Evolutionary conservation across 176 grass and related monocot species (phyloP), one percentile per base, ranked within the genome.

Genomic region (Rhynchospora breviuscula): DNA sequence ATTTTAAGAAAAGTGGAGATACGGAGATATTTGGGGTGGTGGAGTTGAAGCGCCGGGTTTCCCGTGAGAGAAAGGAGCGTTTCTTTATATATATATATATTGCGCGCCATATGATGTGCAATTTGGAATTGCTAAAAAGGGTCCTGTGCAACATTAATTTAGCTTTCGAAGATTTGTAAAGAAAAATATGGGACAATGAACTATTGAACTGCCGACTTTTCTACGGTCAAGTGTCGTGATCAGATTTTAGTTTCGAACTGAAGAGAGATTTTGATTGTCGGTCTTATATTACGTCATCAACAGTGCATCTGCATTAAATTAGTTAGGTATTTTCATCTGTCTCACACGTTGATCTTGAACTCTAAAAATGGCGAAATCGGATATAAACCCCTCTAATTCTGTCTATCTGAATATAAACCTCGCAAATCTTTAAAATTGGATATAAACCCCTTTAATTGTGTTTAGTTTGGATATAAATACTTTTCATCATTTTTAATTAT

Each of bases 11-110:
- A 68, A 68, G 31, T 43, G 31, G n/a, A 76, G 71, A 49, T 49
- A 76, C 21, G 47, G 47, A 15, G 72, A 76, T 48, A 56, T 77
- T 77, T 56, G 22, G 19, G 63, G 6, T 45, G 40, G 7, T 72
- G 17, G 44, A 26, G 48, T 29, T 76, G 48, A 77, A 31, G 51
- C 23, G 73, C 31, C 49, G 23, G 73, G 23, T 8, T 56, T 18
- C 73, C 7, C 73, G 73, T 77, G 73, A 77, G 17, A 70, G 14
- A 70, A 70, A 70, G 67, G 35, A 35, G 35, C 31, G 67, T 45
- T 45, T 70, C 17, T 29, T 48, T 73, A 49, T 73, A 49, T 48
- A 47, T 47, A 5, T 59, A 19, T 59, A 59, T 60, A 60, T 60
- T 53, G 14, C 67, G 67, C 67, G 67, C 67, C 67, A 70, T 70